Base-by-base conservation (phyloP, 2,329 filamentous ascomycete species). In the Microdochium paspali region DNA sequence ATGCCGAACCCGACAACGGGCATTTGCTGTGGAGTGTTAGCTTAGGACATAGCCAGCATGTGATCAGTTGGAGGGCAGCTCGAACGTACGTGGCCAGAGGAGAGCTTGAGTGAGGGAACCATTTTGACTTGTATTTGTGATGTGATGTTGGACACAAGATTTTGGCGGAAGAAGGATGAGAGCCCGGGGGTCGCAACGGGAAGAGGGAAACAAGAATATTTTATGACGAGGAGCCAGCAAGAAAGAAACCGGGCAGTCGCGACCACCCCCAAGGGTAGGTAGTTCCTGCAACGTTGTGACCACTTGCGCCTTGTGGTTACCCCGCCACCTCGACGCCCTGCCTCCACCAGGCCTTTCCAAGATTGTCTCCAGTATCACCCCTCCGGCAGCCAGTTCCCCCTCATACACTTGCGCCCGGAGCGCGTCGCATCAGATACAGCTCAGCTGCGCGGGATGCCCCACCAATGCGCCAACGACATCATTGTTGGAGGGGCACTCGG, bases 1-100 rank as follows among this genome's bases (percentile, higher is more conserved):
- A 68, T 66, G 49, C 66, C 66, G 46, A 66, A 68, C 46, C 66
- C 66, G 43, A 68, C 63, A 18, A 66, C 48, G 30, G 66, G 66
- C 61, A 69, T 68, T 44, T 61, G 53, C 65, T 67, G 49, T 15
- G 18, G 12, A 32, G 26, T 40, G 42, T 55, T 56, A 50, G 54
- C 30, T 42, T 23, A 28, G 26, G 7, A 28, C 26, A 28, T 20
- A 20, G 25, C 31, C 7, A 24, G 2, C 20, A 9, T 13, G 24
- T 18, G 7, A 10, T 30, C 23, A 7, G 21, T 18, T 21, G 6
- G 24, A 24, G 28, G 3, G 3, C 31, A 45, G 23, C 24, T n/a
- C n/a, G 45, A 32, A 44, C 61, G 31, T 58, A 65, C 64, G 55
- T 62, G 59, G 58, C 64, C 65, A 35, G 65, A 66, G 51, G 62